phyloP scores from a whole-genome alignment of 2,329 filamentous ascomycete genomes.

The Cryphonectria radicalis region DNA sequence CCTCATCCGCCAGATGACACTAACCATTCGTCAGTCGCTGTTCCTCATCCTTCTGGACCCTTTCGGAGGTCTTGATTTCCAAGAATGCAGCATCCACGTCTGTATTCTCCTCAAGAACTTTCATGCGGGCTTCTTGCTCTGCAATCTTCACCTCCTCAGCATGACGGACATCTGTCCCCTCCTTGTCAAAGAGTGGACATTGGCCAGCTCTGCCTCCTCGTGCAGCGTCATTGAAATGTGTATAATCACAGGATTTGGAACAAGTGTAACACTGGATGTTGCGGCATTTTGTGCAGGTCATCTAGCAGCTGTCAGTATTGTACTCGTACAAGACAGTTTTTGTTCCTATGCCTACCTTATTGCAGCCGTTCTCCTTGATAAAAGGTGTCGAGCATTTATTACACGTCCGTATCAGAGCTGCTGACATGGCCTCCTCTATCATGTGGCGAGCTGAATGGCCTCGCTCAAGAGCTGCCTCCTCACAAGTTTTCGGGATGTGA shows the following conservation, averaged over 20 bases:
- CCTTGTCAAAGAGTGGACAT: conserved; percentile 71
- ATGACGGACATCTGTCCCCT: conserved; percentile 59
- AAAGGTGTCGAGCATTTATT: conserved; percentile 71
- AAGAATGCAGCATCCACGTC: conserved; percentile 61
- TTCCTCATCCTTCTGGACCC: conserved; percentile 50
- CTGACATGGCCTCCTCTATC: conserved; percentile 85
- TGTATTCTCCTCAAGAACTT: conserved; percentile 63
- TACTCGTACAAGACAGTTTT: not conserved
- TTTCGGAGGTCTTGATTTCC: conserved; percentile 61
- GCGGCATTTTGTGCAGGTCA: conserved; percentile 68
- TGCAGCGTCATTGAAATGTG: conserved; percentile 66
- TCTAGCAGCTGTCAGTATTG: conserved; percentile 68
- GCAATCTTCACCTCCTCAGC: conserved; percentile 66
- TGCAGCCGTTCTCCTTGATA: conserved; percentile 72
- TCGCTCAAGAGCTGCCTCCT: conserved; percentile 65
- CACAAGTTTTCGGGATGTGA: conserved; percentile 74
- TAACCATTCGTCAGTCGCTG: conserved; percentile 31
- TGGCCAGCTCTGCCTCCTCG: conserved; percentile 55
- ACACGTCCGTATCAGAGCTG: conserved; percentile 76
- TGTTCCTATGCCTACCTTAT: conserved; percentile 16
- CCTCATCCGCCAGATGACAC: not conserved
- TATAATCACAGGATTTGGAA: conserved; percentile 67
- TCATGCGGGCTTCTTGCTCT: conserved; percentile 59
- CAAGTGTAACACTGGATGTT: conserved; percentile 73
- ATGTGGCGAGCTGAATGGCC: conserved; percentile 64